A percentile compares a stretch with the other conserved stretches of the same genome.
These are phyloP conservation scores for Aspergillus biplanus DNA, from an alignment of 495 filamentous ascomycete species.

Conservation along the genomic window DNA sequence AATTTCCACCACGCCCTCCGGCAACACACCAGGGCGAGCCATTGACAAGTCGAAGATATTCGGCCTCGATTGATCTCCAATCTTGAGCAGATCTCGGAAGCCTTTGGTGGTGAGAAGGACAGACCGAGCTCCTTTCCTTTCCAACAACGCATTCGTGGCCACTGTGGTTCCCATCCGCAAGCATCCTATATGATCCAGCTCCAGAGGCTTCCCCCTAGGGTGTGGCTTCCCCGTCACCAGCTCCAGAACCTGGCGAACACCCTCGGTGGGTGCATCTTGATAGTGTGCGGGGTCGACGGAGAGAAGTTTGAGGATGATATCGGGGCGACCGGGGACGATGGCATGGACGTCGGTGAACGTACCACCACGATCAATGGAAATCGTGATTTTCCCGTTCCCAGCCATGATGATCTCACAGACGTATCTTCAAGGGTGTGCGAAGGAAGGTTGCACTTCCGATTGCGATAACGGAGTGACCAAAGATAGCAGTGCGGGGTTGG, in stretches of 20 bases:
- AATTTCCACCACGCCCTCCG: constrained; percentile 75
- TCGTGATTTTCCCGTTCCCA: constrained; percentile 16
- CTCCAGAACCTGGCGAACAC: constrained; percentile 87
- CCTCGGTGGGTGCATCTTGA: constrained; percentile 85
- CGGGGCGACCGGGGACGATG: constrained; percentile 57
- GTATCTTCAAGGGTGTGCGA: neutral
- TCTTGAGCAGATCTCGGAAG: constrained; percentile 88
- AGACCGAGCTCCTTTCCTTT: constrained; percentile 92
- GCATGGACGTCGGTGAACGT: constrained; percentile 69
- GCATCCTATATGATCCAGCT: constrained; percentile 80
- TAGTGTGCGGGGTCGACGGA: constrained; percentile 92
- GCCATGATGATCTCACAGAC: constrained; percentile 4
- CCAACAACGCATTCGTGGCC: constrained; percentile 88
- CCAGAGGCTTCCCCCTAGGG: constrained; percentile 77
- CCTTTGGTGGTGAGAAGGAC: constrained; percentile 91
- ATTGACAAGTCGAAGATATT: constrained; percentile 85
- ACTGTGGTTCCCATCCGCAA: constrained; percentile 92
- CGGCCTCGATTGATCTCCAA: constrained; percentile 82
- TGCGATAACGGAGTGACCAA: too few species aligned
- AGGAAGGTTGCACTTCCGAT: too few species aligned
- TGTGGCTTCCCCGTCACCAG: constrained; percentile 76
- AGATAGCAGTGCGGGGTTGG: neutral
- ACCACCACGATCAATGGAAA: constrained; percentile 58
- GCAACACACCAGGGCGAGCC: constrained; percentile 77
- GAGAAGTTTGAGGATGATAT: constrained; percentile 84